These are phyloP conservation scores for Lachancea mirantina DNA, from an alignment of 805 yeast genomes.

Conservation along the genomic window DNA sequence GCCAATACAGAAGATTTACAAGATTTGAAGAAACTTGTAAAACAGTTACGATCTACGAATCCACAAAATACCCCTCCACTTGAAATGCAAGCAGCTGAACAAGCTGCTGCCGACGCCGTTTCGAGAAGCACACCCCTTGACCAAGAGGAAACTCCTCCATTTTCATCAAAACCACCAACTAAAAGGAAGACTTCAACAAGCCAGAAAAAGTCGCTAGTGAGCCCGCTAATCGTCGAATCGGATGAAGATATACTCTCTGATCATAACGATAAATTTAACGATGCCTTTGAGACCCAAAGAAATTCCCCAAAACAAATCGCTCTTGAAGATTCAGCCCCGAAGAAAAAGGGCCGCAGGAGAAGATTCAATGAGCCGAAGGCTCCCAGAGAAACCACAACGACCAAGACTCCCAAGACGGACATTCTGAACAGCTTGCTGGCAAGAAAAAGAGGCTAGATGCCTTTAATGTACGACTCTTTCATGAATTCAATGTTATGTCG, in stretches of 20 bases:
- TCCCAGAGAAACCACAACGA: conserved; percentile 6
- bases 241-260: too few species aligned
- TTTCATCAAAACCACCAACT: background rate
- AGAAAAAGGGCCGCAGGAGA: too few species aligned
- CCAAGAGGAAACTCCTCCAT: background rate
- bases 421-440: conserved; percentile 24
- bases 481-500: background rate
- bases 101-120: conserved; percentile 4
- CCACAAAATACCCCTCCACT: conserved; percentile 7
- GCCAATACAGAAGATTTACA: conserved; percentile 34
- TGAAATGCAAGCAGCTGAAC: conserved; percentile 1
- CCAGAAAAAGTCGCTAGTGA: background rate
- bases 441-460: conserved; percentile 15
- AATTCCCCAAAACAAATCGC: too few species aligned
- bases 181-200: background rate
- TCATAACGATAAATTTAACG: too few species aligned
- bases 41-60: conserved; percentile 35
- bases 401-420: conserved; percentile 29
- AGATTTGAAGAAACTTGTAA: conserved; percentile 40
- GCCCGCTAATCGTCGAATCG: conserved; percentile 2
- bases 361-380: conserved; percentile 6
- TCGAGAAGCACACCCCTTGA: background rate
- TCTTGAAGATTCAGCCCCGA: too few species aligned
- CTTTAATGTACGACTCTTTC: too few species aligned
- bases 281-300: too few species aligned